Conservation (phyloP, 2,329 filamentous ascomycete genomes). For the Verticillium nonalfalfae region DNA sequence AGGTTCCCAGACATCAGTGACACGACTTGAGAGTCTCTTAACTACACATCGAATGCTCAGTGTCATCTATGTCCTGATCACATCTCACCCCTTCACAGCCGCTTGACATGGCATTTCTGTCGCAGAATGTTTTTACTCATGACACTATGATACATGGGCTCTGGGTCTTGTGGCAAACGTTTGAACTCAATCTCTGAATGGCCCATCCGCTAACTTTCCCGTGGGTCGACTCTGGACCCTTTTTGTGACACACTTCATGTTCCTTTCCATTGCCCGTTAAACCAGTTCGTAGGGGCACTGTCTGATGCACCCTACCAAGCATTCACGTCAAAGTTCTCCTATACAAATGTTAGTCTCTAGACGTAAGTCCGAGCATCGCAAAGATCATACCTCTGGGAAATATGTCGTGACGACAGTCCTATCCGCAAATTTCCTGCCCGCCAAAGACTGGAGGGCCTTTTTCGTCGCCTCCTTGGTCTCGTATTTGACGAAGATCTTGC, state of each 20-base stretch:
- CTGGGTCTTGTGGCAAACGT: background rate
- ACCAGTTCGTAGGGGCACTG: background rate
- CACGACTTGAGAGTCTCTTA: too few relatives aligned
- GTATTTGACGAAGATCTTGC: conserved; percentile 97
- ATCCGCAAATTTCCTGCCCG: conserved; percentile 92
- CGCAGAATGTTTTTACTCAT: background rate
- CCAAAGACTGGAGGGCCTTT: conserved; percentile 81
- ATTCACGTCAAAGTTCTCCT: conserved; percentile 92
- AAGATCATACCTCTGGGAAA: conserved; percentile 72
- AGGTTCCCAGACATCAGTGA: too few relatives aligned
- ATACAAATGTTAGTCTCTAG: conserved; percentile 21
- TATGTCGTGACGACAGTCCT: conserved; percentile 95
- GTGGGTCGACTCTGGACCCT: background rate
- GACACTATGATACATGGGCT: background rate
- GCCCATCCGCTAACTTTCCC: conserved; percentile 3
- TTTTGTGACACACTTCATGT: background rate
- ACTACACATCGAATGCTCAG: background rate
- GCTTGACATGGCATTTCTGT: background rate
- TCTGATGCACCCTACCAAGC: conserved; percentile 59
- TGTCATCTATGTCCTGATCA: background rate
- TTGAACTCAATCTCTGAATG: background rate
- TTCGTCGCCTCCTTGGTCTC: conserved; percentile 70
- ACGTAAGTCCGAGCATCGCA: background rate
- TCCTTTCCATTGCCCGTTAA: background rate
- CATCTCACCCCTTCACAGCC: background rate